Evolutionary conservation across 202 grass and related monocot species (phyloP).

Genomic region (Schoenoplectus tabernaemontani): DNA sequence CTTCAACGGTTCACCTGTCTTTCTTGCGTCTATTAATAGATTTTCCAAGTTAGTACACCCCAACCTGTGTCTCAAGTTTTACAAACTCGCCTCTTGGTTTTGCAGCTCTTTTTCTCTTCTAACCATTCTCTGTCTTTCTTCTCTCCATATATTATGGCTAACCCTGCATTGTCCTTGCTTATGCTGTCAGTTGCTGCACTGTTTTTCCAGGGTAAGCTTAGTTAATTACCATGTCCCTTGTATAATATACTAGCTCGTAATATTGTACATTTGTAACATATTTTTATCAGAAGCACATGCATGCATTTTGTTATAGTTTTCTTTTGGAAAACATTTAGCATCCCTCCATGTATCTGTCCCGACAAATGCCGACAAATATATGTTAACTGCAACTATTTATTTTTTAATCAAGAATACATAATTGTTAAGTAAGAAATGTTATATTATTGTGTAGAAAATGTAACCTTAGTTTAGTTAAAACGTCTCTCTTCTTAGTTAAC

Average conservation of each 20-base stretch:
- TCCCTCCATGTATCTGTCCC: too few species aligned
- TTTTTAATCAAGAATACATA: too few species aligned
- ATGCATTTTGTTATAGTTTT: not conserved
- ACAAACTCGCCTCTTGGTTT: not conserved
- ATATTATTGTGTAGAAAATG: too few species aligned
- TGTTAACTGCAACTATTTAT: too few species aligned
- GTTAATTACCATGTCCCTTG: not conserved
- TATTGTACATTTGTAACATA: not conserved
- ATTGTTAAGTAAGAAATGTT: too few species aligned
- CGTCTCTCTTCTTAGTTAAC: too few species aligned
- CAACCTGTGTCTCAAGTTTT: not conserved
- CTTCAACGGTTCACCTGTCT: not conserved
- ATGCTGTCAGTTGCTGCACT: slow-evolving; percentile 9
- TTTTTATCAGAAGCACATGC: not conserved
- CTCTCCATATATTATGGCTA: slow-evolving; percentile 1
- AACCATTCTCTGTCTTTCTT: not conserved
- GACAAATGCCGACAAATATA: too few species aligned
- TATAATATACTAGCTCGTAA: not conserved
- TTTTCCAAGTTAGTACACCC: not conserved
- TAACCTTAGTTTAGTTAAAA: too few species aligned
- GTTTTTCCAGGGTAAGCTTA: slow-evolving; percentile 1
- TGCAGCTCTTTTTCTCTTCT: not conserved
- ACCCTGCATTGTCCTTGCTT: slow-evolving; percentile 11
- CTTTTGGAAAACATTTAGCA: too few species aligned
- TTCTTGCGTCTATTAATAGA: slow-evolving; percentile 6